Conservation (phyloP, 139 green algal species). For the Tetraselmis striata region DNA sequence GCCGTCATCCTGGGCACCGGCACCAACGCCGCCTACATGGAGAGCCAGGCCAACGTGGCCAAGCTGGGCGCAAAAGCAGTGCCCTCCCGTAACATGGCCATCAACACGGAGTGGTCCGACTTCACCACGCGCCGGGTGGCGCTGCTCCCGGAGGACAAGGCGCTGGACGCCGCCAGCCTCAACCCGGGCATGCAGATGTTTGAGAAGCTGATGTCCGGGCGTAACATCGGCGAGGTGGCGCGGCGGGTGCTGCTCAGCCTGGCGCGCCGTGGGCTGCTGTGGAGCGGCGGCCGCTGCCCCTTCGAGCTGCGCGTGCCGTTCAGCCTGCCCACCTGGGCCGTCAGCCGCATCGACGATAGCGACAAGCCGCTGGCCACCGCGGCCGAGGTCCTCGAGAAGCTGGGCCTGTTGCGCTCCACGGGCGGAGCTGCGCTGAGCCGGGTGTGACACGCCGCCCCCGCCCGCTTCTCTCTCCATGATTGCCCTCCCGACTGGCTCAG, state of each 20-base stretch:
- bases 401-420: no score
- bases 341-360: background rate
- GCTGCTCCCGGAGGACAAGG: slow-evolving; percentile 52
- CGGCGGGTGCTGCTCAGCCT: slow-evolving; percentile 63
- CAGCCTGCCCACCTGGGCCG: background rate
- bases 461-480: no score
- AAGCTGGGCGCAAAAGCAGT: slow-evolving; percentile 33
- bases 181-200: slow-evolving; percentile 60
- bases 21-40: slow-evolving; percentile 79
- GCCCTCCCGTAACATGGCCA: slow-evolving; percentile 37
- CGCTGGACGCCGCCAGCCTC: slow-evolving; percentile 52
- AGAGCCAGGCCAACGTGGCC: slow-evolving; percentile 34
- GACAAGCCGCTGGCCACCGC: background rate
- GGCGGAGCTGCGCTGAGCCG: no score
- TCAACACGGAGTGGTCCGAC: slow-evolving; percentile 83
- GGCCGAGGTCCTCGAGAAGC: background rate
- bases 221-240: slow-evolving; percentile 77
- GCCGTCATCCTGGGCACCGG: slow-evolving; percentile 81
- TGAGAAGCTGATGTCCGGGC: slow-evolving; percentile 85
- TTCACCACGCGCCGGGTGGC: slow-evolving; percentile 47
- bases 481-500: no score
- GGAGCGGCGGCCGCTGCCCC: slow-evolving; percentile 8
- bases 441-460: no score
- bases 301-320: background rate
- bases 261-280: slow-evolving; percentile 23